These are phyloP conservation scores for Populus deltoides DNA, from an alignment of 345 rosid genomes.

Conservation along the genomic window DNA sequence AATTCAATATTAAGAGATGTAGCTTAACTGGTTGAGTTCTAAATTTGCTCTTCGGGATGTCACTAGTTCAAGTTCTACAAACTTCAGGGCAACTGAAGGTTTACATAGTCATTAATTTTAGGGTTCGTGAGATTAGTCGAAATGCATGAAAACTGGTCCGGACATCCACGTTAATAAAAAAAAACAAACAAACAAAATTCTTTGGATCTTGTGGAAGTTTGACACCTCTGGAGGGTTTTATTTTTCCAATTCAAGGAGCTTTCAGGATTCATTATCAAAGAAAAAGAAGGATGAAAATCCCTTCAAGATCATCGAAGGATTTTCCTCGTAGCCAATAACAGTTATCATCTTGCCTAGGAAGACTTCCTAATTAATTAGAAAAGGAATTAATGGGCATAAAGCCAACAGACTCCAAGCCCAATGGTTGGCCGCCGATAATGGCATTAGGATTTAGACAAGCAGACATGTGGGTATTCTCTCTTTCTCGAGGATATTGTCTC, in stretches of 20 bases:
- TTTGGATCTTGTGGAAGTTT: no score
- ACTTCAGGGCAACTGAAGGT: rapidly evolving
- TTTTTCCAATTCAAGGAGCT: no score
- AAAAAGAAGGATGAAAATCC: no score
- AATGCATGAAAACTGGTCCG: rapidly evolving
- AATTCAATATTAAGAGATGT: rapidly evolving
- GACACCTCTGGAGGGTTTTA: no score
- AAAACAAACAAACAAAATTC: no score
- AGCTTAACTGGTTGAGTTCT: rapidly evolving
- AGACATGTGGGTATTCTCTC: slow-evolving; percentile 16
- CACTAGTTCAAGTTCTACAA: rapidly evolving
- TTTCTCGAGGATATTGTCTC: slow-evolving; percentile 28
- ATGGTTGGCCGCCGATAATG: neutral
- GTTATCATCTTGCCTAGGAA: neutral
- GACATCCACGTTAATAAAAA: no score
- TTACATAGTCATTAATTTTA: rapidly evolving
- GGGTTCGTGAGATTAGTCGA: rapidly evolving
- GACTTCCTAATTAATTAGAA: neutral
- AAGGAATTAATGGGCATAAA: neutral
- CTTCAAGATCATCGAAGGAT: no score
- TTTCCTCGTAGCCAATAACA: no score
- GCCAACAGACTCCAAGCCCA: neutral
- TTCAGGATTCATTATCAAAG: no score
- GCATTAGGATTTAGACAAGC: neutral
- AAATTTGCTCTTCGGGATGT: rapidly evolving